Evolutionary conservation across 2,329 filamentous ascomycete genomes (phyloP).

Genomic region (Amesomyces nigricolor): DNA sequence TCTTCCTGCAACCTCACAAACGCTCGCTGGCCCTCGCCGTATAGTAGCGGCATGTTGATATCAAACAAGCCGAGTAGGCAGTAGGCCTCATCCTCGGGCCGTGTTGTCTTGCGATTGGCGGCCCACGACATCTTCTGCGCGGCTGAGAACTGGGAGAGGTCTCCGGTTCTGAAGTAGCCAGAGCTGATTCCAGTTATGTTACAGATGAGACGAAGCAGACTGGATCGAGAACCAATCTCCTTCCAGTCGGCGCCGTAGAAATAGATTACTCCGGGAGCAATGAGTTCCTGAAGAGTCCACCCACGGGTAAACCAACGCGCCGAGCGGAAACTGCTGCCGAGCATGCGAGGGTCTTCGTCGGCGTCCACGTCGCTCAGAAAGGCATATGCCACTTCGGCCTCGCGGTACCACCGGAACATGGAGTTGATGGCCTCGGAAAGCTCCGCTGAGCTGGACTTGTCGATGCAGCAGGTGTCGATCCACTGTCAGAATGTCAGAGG

Average conservation of each 20-base stretch:
- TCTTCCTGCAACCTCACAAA: conserved; percentile 31
- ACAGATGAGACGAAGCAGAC: conserved; percentile 1
- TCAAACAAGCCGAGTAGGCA: conserved; percentile 39
- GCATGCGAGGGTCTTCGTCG: neutral
- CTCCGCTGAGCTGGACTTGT: conserved; percentile 26
- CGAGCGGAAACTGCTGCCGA: neutral
- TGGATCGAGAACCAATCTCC: conserved; percentile 15
- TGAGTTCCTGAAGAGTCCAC: conserved; percentile 18
- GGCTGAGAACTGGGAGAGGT: conserved; percentile 19
- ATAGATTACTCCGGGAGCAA: conserved; percentile 4
- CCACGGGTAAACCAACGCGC: conserved; percentile 17
- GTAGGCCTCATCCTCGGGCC: conserved; percentile 38
- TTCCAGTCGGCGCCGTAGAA: conserved; percentile 22
- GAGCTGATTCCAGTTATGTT: conserved; percentile 10
- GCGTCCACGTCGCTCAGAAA: conserved; percentile 18
- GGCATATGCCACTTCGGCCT: conserved; percentile 21
- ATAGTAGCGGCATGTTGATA: conserved; percentile 39
- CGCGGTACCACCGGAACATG: conserved; percentile 25
- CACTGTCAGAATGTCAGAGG: conserved; percentile 8
- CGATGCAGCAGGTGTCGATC: conserved; percentile 29
- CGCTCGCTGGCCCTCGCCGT: conserved; percentile 33
- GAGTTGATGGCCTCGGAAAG: conserved; percentile 22
- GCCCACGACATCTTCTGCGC: conserved; percentile 37
- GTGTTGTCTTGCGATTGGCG: conserved; percentile 29
- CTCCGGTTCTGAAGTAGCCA: conserved; percentile 1